Conservation (phyloP, 257 asterid genomes). For the Jacaranda mimosifolia region DNA sequence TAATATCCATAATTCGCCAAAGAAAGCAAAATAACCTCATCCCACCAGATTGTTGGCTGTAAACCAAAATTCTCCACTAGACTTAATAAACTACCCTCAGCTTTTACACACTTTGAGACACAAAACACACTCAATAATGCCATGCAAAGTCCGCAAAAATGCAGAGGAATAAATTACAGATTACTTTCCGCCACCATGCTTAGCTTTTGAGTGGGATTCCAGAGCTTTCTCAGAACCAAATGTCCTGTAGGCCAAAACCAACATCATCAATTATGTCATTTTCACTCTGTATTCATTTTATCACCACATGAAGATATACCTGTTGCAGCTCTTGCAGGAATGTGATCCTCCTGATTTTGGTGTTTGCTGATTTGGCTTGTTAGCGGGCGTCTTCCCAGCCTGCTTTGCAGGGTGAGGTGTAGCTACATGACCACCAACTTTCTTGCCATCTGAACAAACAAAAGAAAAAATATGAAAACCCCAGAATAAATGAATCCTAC, state of each 20-base stretch:
- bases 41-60: background rate
- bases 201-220: constrained; percentile 84
- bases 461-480: background rate
- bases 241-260: constrained; percentile 46
- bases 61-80: background rate
- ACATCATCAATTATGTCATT: background rate
- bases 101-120: constrained; percentile 27
- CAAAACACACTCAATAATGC: background rate
- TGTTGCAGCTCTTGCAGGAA: constrained; percentile 75
- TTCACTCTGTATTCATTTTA: constrained; percentile 19
- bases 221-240: constrained; percentile 74
- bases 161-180: background rate
- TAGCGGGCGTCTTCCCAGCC: constrained; percentile 75
- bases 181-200: constrained; percentile 70
- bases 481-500: background rate
- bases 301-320: constrained; percentile 36
- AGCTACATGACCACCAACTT: constrained; percentile 75
- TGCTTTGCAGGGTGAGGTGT: constrained; percentile 92
- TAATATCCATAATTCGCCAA: constrained; percentile 23
- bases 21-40: background rate
- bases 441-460: constrained; percentile 68
- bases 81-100: constrained; percentile 24
- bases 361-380: constrained; percentile 69
- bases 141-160: constrained; percentile 4
- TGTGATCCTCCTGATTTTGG: constrained; percentile 70